Evolutionary conservation across 805 yeast species (phyloP).

Genomic region (Candida caryicola): DNA sequence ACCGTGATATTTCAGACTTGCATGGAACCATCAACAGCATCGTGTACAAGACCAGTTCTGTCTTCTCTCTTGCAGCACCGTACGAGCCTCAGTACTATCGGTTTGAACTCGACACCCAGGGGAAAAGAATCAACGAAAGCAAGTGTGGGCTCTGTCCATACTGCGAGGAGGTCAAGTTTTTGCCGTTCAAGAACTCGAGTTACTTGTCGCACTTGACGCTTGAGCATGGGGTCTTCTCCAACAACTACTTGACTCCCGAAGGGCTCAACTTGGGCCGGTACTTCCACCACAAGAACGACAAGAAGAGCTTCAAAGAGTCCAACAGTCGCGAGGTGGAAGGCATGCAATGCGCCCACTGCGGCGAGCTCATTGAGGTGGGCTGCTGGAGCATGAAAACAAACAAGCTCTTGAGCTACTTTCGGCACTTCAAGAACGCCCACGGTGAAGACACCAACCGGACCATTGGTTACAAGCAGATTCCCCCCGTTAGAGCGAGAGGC

Average conservation of each 20-base stretch:
- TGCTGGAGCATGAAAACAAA: conserved; percentile 29
- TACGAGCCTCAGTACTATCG: conserved; percentile 33
- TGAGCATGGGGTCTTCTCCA: conserved; percentile 34
- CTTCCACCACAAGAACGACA: conserved; percentile 17
- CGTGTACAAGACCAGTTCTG: conserved; percentile 19
- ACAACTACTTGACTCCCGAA: conserved; percentile 30
- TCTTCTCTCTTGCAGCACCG: conserved; percentile 21
- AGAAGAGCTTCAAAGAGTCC: conserved; percentile 4
- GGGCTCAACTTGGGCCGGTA: conserved; percentile 29
- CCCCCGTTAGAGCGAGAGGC: conserved; percentile 7
- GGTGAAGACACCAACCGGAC: conserved; percentile 6
- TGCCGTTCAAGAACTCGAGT: conserved; percentile 32
- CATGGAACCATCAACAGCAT: conserved; percentile 19
- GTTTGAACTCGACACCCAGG: conserved; percentile 22
- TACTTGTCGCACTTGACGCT: conserved; percentile 33
- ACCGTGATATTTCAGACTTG: conserved; percentile 16
- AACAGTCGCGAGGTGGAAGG: conserved; percentile 21
- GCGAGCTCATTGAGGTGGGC: conserved; percentile 23
- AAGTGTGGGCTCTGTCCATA: conserved; percentile 35
- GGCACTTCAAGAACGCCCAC: conserved; percentile 25
- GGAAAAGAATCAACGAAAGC: conserved; percentile 20
- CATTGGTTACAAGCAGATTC: conserved; percentile 1
- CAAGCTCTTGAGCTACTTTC: conserved; percentile 26
- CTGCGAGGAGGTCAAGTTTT: conserved; percentile 27
- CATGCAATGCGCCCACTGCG: conserved; percentile 28